Percentiles rank a stretch among this genome's conserved stretches.
Conservation (phyloP, 768 basidiomycete species). For the Russula virescens region DNA sequence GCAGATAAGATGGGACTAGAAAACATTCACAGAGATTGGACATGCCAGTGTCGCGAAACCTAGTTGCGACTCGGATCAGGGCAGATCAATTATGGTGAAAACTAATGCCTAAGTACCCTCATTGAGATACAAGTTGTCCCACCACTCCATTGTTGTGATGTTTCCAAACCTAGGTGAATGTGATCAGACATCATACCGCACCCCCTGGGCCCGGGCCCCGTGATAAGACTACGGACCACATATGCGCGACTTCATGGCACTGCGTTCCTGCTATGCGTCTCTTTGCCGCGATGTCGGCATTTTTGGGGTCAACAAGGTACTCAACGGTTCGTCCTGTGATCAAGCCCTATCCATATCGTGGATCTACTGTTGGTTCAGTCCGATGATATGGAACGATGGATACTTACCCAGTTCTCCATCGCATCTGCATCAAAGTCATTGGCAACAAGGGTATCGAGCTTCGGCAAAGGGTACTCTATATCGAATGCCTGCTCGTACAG, state of each 20-base stretch:
- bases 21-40: constrained; percentile 22
- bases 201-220: too few species aligned
- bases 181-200: background rate
- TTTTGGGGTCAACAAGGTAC: constrained; percentile 72
- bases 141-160: constrained; percentile 92
- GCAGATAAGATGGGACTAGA: constrained; percentile 19
- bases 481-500: constrained; percentile 92
- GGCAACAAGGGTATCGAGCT: constrained; percentile 89
- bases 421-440: constrained; percentile 86
- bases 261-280: constrained; percentile 74
- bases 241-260: constrained; percentile 83
- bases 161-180: constrained; percentile 67
- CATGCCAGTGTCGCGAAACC: constrained; percentile 75
- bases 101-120: constrained; percentile 60
- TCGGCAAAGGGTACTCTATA: constrained; percentile 87
- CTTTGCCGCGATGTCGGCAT: constrained; percentile 64
- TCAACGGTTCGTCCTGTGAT: constrained; percentile 85
- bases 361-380: background rate
- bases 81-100: background rate
- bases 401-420: constrained; percentile 83
- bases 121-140: constrained; percentile 79
- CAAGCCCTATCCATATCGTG: constrained; percentile 44
- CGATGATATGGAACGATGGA: background rate
- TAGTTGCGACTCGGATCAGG: constrained; percentile 44
- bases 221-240: constrained; percentile 50